These are phyloP conservation scores for Ensete glaucum DNA, from an alignment of 176 grass and related monocot species.

Conservation along the genomic window DNA sequence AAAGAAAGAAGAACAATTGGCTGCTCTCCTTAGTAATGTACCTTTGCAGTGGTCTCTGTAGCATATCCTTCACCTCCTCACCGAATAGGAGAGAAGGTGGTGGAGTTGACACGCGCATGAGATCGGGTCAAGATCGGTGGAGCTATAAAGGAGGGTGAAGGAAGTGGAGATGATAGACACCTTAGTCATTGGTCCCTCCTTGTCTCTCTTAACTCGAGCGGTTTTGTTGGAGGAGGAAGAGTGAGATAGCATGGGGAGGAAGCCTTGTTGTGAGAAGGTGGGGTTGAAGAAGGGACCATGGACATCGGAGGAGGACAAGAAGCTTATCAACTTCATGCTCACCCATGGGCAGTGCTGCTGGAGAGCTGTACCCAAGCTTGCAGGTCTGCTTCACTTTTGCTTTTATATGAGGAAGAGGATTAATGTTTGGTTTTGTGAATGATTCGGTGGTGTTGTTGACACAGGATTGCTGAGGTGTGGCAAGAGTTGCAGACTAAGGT, in stretches of 20 bases:
- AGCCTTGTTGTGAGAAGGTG: slow-evolving; percentile 87
- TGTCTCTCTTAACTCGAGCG: too few species aligned
- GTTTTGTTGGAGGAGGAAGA: slow-evolving; percentile 22
- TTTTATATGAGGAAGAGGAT: not conserved
- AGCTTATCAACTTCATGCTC: slow-evolving; percentile 70
- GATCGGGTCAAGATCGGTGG: too few species aligned
- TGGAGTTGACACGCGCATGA: too few species aligned
- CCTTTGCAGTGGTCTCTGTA: too few species aligned
- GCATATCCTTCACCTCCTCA: too few species aligned
- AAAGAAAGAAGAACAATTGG: too few species aligned
- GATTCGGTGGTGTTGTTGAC: not conserved
- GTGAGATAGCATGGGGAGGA: slow-evolving; percentile 50
- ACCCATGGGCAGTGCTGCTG: slow-evolving; percentile 51
- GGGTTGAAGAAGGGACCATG: slow-evolving; percentile 79
- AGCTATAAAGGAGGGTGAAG: too few species aligned
- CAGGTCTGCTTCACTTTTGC: slow-evolving; percentile 28
- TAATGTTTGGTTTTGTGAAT: not conserved
- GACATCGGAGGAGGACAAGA: slow-evolving; percentile 74
- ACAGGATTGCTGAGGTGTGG: slow-evolving; percentile 72
- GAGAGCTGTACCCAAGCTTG: slow-evolving; percentile 81
- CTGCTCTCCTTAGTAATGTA: too few species aligned
- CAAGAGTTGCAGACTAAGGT: slow-evolving; percentile 34
- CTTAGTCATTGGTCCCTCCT: too few species aligned
- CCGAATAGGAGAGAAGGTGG: too few species aligned
- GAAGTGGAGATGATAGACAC: too few species aligned